Percentiles rank a stretch among this genome's conserved stretches.
phyloP scores from a whole-genome alignment of 2,329 filamentous ascomycete species.

The Botrytis byssoidea region DNA sequence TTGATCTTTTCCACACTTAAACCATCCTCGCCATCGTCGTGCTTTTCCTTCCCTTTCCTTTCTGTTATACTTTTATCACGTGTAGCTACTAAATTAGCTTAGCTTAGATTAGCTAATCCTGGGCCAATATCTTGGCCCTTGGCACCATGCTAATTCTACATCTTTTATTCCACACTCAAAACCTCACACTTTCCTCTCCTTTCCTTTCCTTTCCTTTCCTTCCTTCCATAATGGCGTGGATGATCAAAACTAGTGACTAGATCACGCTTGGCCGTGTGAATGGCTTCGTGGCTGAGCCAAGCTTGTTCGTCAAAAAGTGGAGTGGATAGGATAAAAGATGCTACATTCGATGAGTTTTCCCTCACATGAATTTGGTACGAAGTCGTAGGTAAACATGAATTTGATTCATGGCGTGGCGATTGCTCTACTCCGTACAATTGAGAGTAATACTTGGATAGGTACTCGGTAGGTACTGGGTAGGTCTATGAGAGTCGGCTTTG shows the following conservation, averaged over 20 bases:
- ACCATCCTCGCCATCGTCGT: neutral
- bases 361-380: neutral
- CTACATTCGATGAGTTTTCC: neutral
- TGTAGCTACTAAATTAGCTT: too few relatives aligned
- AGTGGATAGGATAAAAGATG: constrained; percentile 2
- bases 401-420: neutral
- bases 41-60: too few relatives aligned
- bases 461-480: neutral
- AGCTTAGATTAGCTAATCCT: too few relatives aligned
- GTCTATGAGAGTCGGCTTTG: neutral
- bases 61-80: too few relatives aligned
- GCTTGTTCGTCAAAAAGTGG: neutral
- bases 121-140: too few relatives aligned
- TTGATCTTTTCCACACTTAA: neutral
- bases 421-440: neutral
- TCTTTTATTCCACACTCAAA: too few relatives aligned
- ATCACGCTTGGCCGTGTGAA: neutral
- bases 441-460: neutral
- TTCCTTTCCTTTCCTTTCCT: neutral
- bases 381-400: neutral
- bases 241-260: neutral
- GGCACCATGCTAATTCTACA: too few relatives aligned
- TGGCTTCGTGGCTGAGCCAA: constrained; percentile 4
- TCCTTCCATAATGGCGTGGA: neutral
- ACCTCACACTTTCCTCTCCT: neutral